These are phyloP conservation scores for Vaccinium macrocarpon DNA, from an alignment of 148 eudicot genomes.

Conservation along the genomic window DNA sequence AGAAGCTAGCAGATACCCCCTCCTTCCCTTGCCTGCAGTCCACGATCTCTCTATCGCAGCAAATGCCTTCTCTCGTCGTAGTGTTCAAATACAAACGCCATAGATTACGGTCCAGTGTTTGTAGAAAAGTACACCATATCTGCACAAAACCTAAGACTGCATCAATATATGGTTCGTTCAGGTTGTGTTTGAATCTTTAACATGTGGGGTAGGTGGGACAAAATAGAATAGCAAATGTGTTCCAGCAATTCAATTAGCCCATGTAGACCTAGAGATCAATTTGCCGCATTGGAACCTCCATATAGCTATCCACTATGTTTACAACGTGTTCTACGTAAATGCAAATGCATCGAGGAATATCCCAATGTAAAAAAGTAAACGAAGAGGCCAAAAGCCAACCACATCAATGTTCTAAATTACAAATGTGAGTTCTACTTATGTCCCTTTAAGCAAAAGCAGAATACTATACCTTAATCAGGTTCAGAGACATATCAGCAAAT, in stretches of 20 bases:
- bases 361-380: no score
- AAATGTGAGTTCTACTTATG: not conserved
- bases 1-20: conserved; percentile 71
- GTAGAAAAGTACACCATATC: conserved; percentile 62
- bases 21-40: conserved; percentile 30
- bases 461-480: not conserved
- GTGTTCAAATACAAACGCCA: conserved; percentile 75
- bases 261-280: conserved; percentile 69
- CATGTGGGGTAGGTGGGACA: no score
- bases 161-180: not conserved
- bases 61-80: conserved; percentile 35
- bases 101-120: conserved; percentile 80
- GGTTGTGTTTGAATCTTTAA: no score
- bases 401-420: conserved; percentile 11
- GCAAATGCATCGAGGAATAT: no score
- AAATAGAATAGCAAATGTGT: conserved; percentile 55
- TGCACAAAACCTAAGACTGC: conserved; percentile 31
- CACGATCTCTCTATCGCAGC: conserved; percentile 61
- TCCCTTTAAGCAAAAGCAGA: not conserved
- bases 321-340: conserved; percentile 38
- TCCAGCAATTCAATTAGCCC: conserved; percentile 75
- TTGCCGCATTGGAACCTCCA: conserved; percentile 48
- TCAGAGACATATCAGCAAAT: not conserved
- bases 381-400: no score
- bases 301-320: conserved; percentile 66